Base-by-base conservation (phyloP, 2,329 filamentous ascomycete species). In the Xylaria sp. region DNA sequence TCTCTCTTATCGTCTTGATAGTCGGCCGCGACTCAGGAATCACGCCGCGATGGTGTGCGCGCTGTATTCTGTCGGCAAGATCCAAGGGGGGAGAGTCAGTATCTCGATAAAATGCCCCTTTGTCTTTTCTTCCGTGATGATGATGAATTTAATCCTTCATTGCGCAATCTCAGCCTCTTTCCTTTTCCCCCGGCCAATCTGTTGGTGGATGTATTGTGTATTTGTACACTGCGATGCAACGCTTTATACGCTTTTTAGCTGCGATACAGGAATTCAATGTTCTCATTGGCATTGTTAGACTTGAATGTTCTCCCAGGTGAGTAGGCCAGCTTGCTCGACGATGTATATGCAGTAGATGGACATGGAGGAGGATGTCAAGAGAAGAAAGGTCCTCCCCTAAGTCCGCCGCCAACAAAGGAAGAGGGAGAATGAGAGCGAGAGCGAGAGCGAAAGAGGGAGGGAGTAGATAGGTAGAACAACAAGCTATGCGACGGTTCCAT, bases 401-500 rank as follows among this genome's bases (percentile, higher is more conserved):
- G 24, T 42, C 63, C n/a, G 21, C 51, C n/a, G 19, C 27, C 21
- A 51, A 66, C 57, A 59, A 66, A 69, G 48, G 34, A 62, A 61
- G 32, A 45, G 17, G 53, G 47, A 27, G 54, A 19, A 19, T 27
- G 24, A 4, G 24, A 27, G 4, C 9, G 30, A 19, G 6, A 19
- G 14, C 27, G 27, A 34, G 9, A 30, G 50, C 36, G 19, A 47
- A 17, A 34, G 50, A 55, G 30, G 53, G 50, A 53, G 53, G 2
- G 5, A 4, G 21, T 30, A 55, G 32, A 30, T 42, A 14, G 45
- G 39, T 50, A 63, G 39, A 61, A 42, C 27, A 50, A 36, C 34
- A 8, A 36, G 27, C 32, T 19, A 39, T 36, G 30, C 24, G 55
- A 60, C 56, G 34, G 66, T 39, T 65, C 61, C 42, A 66, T 62